Percentiles rank a stretch among this genome's conserved stretches.
Conservation (phyloP, 2,329 filamentous ascomycete genomes). For the Graphiopsis chlorocephala region DNA sequence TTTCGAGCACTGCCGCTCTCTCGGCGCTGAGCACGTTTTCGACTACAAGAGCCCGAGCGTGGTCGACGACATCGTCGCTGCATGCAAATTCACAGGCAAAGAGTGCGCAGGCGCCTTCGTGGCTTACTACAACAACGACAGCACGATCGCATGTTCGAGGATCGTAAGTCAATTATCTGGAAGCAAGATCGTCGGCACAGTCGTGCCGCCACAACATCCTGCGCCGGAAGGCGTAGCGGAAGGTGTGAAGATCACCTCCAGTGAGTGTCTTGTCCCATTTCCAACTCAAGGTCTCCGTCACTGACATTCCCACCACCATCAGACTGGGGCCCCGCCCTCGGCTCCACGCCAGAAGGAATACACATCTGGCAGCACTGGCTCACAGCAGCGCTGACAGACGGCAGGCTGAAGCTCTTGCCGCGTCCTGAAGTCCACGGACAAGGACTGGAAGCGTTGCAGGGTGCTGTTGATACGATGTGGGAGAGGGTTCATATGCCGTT, state of each 20-base stretch:
- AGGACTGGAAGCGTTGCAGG: conserved; percentile 25
- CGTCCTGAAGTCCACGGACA: conserved; percentile 23
- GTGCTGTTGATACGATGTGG: conserved; percentile 43
- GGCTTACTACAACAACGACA: conserved; percentile 35
- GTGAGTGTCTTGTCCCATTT: neutral
- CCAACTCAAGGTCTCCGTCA: neutral
- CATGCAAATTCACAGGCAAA: conserved; percentile 25
- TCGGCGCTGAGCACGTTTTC: conserved; percentile 49
- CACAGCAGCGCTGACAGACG: conserved; percentile 30
- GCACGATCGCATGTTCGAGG: conserved; percentile 11
- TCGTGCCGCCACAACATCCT: conserved; percentile 15
- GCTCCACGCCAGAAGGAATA: conserved; percentile 30
- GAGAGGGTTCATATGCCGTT: conserved; percentile 3
- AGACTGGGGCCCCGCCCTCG: conserved; percentile 20
- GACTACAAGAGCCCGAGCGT: conserved; percentile 47
- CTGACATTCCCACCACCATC: neutral
- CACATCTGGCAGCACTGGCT: conserved; percentile 33
- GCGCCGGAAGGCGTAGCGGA: neutral
- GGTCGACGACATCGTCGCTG: conserved; percentile 24
- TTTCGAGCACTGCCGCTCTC: conserved; percentile 42
- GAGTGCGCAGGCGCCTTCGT: conserved; percentile 30
- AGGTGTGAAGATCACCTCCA: neutral
- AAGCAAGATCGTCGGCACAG: conserved; percentile 19
- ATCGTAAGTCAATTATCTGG: conserved; percentile 17
- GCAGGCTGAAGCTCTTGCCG: conserved; percentile 26